Conservation (phyloP, 2,329 filamentous ascomycete genomes). For the Clarireedia homoeocarpa region DNA sequence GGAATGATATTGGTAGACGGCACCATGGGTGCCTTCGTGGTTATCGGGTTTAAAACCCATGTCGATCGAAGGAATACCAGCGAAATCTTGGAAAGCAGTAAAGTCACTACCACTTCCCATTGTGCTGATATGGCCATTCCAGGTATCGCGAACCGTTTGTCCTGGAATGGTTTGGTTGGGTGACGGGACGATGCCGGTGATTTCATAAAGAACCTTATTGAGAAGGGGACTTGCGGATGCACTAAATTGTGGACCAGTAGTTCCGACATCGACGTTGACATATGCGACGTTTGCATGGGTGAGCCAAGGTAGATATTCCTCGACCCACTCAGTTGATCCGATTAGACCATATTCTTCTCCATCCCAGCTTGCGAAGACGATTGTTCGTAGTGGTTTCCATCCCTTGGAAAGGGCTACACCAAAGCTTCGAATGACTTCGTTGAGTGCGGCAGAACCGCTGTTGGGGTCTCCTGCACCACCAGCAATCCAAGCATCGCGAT, state of each 20-base stretch:
- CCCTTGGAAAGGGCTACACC: constrained; percentile 62
- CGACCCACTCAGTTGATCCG: constrained; percentile 80
- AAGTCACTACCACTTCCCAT: constrained; percentile 62
- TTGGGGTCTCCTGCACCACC: constrained; percentile 81
- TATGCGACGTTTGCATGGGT: constrained; percentile 62
- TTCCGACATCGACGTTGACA: constrained; percentile 71
- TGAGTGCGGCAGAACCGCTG: constrained; percentile 70
- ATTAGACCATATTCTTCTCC: constrained; percentile 73
- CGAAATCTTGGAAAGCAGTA: constrained; percentile 56
- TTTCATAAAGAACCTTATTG: constrained; percentile 52
- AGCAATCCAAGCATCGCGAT: constrained; percentile 82
- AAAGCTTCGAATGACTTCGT: constrained; percentile 70
- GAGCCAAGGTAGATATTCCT: constrained; percentile 74
- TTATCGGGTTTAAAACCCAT: constrained; percentile 39
- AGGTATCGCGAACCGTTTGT: constrained; percentile 35
- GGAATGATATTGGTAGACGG: constrained; percentile 70
- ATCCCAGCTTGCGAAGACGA: constrained; percentile 76
- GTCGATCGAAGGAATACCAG: constrained; percentile 44
- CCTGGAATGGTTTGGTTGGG: constrained; percentile 32
- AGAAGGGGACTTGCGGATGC: constrained; percentile 54
- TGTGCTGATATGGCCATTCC: constrained; percentile 46
- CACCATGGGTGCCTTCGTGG: constrained; percentile 21
- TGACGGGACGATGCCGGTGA: constrained; percentile 40
- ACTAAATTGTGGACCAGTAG: constrained; percentile 47
- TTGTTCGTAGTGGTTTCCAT: constrained; percentile 81